Evolutionary conservation across 2,329 filamentous ascomycete species (phyloP).

Genomic region (Colletotrichum echinochloae): DNA sequence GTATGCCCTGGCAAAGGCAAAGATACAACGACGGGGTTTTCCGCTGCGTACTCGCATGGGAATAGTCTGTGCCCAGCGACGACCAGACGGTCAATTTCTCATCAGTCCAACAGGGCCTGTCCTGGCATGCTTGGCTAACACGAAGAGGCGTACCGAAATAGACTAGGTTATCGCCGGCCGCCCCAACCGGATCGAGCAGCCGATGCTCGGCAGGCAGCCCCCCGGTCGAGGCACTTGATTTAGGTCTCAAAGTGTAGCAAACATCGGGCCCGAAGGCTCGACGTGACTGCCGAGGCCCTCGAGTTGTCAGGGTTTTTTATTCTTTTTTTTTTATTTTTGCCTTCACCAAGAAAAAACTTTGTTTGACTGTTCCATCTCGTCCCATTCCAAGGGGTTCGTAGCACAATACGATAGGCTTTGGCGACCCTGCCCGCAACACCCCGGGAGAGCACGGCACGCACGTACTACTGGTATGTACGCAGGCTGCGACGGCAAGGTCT

Average conservation of each 20-base stretch:
- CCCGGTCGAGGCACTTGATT: neutral
- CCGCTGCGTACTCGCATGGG: constrained; percentile 12
- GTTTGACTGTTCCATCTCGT: constrained; percentile 22
- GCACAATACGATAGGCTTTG: constrained; percentile 20
- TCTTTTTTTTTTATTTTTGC: too few relatives aligned
- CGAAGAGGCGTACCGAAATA: neutral
- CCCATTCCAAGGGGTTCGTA: constrained; percentile 12
- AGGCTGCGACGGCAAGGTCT: constrained; percentile 7
- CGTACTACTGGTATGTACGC: neutral
- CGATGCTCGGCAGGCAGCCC: neutral
- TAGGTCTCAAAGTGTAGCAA: neutral
- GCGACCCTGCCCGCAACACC: constrained; percentile 26
- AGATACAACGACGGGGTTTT: constrained; percentile 11
- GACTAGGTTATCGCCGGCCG: neutral
- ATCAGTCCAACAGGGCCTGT: constrained; percentile 17
- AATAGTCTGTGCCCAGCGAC: constrained; percentile 16
- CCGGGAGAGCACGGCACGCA: constrained; percentile 18
- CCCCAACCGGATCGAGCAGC: neutral
- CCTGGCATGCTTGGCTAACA: constrained; percentile 5
- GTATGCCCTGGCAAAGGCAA: constrained; percentile 2
- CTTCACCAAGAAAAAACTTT: constrained; percentile 5
- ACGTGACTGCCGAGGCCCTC: neutral
- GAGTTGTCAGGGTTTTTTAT: too few relatives aligned
- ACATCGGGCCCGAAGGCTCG: neutral
- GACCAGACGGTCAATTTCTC: constrained; percentile 25